Base-by-base conservation (phyloP, 75 land plant genomes). In the Cunninghamia lanceolata region DNA sequence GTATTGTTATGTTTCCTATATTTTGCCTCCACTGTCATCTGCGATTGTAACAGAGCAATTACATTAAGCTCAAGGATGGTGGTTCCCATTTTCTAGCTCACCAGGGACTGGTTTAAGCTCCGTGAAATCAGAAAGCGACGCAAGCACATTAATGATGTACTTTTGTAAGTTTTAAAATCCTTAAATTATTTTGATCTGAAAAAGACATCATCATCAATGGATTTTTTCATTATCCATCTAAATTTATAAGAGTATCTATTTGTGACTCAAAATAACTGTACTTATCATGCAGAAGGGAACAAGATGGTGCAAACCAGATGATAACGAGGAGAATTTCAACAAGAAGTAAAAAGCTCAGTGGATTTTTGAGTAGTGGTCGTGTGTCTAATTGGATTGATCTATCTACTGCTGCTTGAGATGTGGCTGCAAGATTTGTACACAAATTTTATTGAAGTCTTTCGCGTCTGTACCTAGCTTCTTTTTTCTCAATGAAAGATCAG, bases 291-390 rank as follows among this genome's bases (percentile, higher is more conserved):
- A 83, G 84, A 53, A 83, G 35, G 56, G 63, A 83, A 45, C 56
- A 47, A 36, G 56, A 83, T 83, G 53, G 42, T 54, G 59, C 54
- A 54, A 53, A 30, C 84, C 63, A 54, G 66, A 83, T 83, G 40
- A 17, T 35, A 52, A 17, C 46, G 9, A 83, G 84, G 63, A 53
- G 84, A 83, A 54, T 83, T 83, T 83, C 84, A 83, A 83, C 63
- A 8, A 83, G 84, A 83, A 52, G 42, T 52, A 83, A 83, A 83
- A 83, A 53, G 63, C 63, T 34, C 21, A 35, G 36, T 83, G 84
- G 59, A n/a, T 83, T 83, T 83, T 52, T 83, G 46, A 53, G 32
- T 53, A 54, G 38, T 54, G 40, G 32, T 35, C 84, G 32, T 1
- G 38, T 9, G 40, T 34, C 84, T 15, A 50, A 83, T 32, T 83